Evolutionary conservation across 2,329 filamentous ascomycete species (phyloP), one percentile per base, ranked within the genome.

Genomic region (Ceratocystis colombiana): DNA sequence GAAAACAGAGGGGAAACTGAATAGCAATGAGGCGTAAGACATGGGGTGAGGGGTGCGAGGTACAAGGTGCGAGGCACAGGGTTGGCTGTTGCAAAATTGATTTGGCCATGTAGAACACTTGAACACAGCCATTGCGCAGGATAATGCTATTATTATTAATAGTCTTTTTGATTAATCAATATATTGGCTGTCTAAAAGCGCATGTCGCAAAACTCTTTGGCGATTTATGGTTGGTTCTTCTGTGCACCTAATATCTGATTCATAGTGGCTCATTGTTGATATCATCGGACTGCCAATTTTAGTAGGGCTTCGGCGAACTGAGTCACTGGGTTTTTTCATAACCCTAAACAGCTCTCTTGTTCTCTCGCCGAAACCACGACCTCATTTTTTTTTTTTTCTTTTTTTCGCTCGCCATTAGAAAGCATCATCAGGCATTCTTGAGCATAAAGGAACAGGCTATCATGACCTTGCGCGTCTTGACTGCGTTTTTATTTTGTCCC

Each of bases 1-100:
- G 75, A 86, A 85, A 79, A 86, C 80, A 48, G 87, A 92, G 77
- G 86, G 86, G 46, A 83, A 83, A 75, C 73, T 82, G 12, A 74
- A 73, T 62, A 69, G 75, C 28, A 82, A 81, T 66, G 79, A 78
- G n/a, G 74, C 72, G 50, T 68, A 44, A 64, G 50, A 15, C 45
- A 3, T 30, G 4, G 7, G 45, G 41, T 10, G 33, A 3, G 10
- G n/a, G 63, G 17, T 15, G 63, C 15, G 8, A 45, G n/a, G 17
- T 59, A 15, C 12, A 2, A 44, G 28, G 22, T 59, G 22, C 37
- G 15, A 48, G 17, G 46, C 46, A 48, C 46, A 22, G 46, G 17
- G 46, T 5, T 15, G 33, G 37, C 33, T 37, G 59, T 62, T 44
- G 17, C 37, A 41, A 37, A 62, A 10, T 45, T 62, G 22, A 41